phyloP scores from a whole-genome alignment of 768 basidiomycete species.

The Boletus pseudo-olivaceus region DNA sequence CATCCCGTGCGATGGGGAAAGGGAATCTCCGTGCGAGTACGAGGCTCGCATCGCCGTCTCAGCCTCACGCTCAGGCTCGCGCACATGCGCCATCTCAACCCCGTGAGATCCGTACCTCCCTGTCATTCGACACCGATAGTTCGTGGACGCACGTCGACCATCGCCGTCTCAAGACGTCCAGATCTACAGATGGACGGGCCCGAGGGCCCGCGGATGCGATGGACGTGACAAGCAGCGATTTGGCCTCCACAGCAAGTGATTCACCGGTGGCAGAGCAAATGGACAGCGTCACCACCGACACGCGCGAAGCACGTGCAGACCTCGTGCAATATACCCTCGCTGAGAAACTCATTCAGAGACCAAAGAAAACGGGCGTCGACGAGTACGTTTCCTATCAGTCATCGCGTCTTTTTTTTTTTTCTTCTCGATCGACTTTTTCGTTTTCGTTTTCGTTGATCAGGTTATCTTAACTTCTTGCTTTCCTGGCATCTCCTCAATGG shows the following conservation, averaged over 20 bases:
- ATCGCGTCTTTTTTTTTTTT: not conserved
- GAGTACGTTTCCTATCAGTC: slow-evolving; percentile 46
- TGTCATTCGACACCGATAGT: slow-evolving; percentile 47
- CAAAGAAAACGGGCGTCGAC: slow-evolving; percentile 63
- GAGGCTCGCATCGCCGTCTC: slow-evolving; percentile 8
- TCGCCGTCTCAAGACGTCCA: slow-evolving; percentile 22
- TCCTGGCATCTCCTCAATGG: not conserved
- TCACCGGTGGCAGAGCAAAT: slow-evolving; percentile 35
- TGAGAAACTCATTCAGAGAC: slow-evolving; percentile 62
- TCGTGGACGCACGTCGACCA: slow-evolving; percentile 74
- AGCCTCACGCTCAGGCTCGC: slow-evolving; percentile 21
- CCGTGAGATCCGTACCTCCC: slow-evolving; percentile 15
- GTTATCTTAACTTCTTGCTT: not conserved
- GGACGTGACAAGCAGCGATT: slow-evolving; percentile 45
- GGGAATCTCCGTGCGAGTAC: slow-evolving; percentile 2
- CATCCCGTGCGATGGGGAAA: not conserved
- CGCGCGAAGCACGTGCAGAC: slow-evolving; percentile 24
- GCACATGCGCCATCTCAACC: slow-evolving; percentile 7
- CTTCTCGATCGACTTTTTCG: not conserved
- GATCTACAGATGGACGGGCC: slow-evolving; percentile 5
- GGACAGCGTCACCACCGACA: slow-evolving; percentile 31
- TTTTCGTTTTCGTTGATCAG: not conserved
- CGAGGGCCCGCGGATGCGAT: slow-evolving; percentile 24
- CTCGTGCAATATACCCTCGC: slow-evolving; percentile 46
- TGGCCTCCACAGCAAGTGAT: slow-evolving; percentile 49